Evolutionary conservation across 345 rosid genomes (phyloP), one percentile per base, ranked within the genome.

Genomic region (Euclidium syriacum): DNA sequence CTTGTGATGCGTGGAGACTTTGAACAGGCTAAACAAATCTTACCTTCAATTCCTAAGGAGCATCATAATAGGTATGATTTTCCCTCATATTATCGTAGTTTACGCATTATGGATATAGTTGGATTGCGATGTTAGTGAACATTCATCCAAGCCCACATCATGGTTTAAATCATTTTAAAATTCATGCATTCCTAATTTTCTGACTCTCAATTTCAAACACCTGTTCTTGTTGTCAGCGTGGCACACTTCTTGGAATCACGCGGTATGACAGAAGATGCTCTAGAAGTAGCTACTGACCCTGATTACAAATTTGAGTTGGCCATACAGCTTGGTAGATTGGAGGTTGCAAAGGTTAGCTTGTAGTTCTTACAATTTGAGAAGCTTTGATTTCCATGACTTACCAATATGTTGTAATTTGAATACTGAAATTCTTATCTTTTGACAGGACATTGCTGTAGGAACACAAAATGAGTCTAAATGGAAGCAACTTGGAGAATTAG

Each of bases 201-300:
- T 58, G 69, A 47, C 30, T 55, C 52, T 14, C 16, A 30, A 46
- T 38, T 63, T 63, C 3, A 30, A 43, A 61, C 53, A 19, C 48
- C 61, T 59, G 49, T 65, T 76, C 64, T 9, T 47, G 24, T 64
- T 73, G 67, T 62, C 58, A 90, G 97, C 62, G 95, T 90, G 76
- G 95, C 97, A 46, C 95, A 44, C 44, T 90, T 90, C 81, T 75
- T 90, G 88, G 97, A 90, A 74, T 85, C 97, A 49, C 86, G 90
- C 30, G 92, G 90, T 47, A 87, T 87, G 97, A 62, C 77, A 53
- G 95, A 87, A 79, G 79, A 79, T 67, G 97, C 97, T 58, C 64
- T 90, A 70, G 91, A 90, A 62, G 88, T 87, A 70, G 97, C 97
- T 19, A 85, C 87, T 9, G 97, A 87, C 39, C 87, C 85, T 34